Conservation (phyloP, 192 early-diverging fungal genomes). For the Coemansia sp. region DNA sequence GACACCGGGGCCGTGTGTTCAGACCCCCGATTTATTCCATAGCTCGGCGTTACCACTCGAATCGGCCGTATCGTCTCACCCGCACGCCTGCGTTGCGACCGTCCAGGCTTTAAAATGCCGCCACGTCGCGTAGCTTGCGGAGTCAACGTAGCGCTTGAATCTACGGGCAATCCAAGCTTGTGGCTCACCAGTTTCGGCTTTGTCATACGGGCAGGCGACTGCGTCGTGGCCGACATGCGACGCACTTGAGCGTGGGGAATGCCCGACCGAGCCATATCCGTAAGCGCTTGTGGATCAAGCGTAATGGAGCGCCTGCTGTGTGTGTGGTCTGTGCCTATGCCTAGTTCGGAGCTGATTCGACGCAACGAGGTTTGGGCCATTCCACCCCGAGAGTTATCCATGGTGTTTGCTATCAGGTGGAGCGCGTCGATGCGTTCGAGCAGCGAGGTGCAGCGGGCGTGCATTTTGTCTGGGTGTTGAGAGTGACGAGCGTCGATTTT, state of each 20-base stretch:
- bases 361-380: constrained; percentile 32
- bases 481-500: constrained; percentile 3
- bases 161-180: too few relatives aligned
- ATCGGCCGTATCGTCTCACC: neutral
- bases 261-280: too few relatives aligned
- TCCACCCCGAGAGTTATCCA: constrained; percentile 50
- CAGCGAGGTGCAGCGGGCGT: constrained; percentile 26
- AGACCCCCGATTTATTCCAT: neutral
- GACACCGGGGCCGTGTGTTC: neutral
- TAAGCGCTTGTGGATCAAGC: too few relatives aligned
- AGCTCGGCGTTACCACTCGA: neutral
- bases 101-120: constrained; percentile 47
- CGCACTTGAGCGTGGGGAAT: too few relatives aligned
- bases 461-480: neutral
- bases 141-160: constrained; percentile 10
- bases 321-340: constrained; percentile 1
- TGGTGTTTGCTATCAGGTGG: constrained; percentile 50
- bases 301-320: too few relatives aligned
- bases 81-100: constrained; percentile 12
- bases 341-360: constrained; percentile 48
- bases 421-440: constrained; percentile 39
- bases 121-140: constrained; percentile 36
- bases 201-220: too few relatives aligned
- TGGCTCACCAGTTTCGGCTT: too few relatives aligned
- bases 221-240: too few relatives aligned